A percentile compares a stretch with the other conserved stretches of the same genome.
phyloP scores from a whole-genome alignment of 2,329 filamentous ascomycete genomes.

The Aspergillus alliaceus region DNA sequence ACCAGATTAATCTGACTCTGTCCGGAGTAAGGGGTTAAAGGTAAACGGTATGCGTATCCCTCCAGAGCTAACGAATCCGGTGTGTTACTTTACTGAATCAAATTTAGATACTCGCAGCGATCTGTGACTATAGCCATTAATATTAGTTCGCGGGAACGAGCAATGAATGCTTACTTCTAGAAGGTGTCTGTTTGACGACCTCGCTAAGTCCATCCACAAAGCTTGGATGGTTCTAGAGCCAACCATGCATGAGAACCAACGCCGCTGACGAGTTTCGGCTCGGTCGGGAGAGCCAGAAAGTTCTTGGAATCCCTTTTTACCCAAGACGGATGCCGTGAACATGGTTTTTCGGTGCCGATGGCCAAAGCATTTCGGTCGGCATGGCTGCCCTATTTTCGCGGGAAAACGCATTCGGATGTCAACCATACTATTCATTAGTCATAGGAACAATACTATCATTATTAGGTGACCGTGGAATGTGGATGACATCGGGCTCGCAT shows the following conservation, averaged over 20 bases:
- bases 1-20: too few relatives aligned
- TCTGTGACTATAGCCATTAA: too few relatives aligned
- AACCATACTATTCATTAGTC: background rate
- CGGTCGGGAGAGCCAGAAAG: constrained; percentile 9
- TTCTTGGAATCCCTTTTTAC: background rate
- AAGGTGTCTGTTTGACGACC: background rate
- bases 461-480: background rate
- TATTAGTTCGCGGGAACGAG: too few relatives aligned
- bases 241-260: constrained; percentile 1
- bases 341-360: constrained; percentile 4
- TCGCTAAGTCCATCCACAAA: constrained; percentile 4
- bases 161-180: background rate
- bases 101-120: background rate
- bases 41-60: too few relatives aligned
- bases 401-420: background rate
- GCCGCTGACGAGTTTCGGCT: constrained; percentile 12
- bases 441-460: background rate
- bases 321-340: background rate
- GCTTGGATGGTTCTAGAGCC: constrained; percentile 12
- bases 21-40: too few relatives aligned
- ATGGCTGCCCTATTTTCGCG: background rate
- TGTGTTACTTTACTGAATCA: background rate
- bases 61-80: background rate
- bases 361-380: background rate
- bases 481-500: background rate